Evolutionary conservation across 2,329 filamentous ascomycete genomes (phyloP), one percentile per base, ranked within the genome.

Genomic region (Claviceps sp.): DNA sequence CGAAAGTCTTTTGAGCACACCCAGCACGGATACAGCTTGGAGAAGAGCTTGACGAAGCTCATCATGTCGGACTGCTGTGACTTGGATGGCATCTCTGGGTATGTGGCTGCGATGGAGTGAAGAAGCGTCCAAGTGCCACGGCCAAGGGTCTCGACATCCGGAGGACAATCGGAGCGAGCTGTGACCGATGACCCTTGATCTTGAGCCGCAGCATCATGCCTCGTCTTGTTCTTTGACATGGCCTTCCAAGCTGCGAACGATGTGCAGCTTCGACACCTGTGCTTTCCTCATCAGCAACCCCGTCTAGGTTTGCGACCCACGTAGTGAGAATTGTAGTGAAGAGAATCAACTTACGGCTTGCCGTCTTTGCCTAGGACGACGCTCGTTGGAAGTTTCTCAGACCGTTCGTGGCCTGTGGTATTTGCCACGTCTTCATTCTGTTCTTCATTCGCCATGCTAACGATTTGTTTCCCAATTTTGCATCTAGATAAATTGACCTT

Each of bases 11-110:
- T 85, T 37, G 90, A 93, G 68, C 93, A 98, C 3, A 86, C 79
- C 88, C 90, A 95, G 73, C 93, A 98, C 4, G 93, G 93, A 64
- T 98, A 98, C 20, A 97, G 70, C 59, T 85, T 85, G 26, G 86
- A 83, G 66, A 98, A 95, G 2, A 89, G 74, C 24, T 73, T 71
- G 60, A 98, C 76, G 70, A 98, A 97, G 50, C 79, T 76, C 52
- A 75, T 74, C 59, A 94, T 84, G 60, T 96, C 85, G 34, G 72
- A 71, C 65, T 96, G 88, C 60, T 95, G 80, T 9, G 73, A 67
- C 1, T 73, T 66, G 0, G 83, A 79, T 0, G 93, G 88, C 7
- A 65, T 68, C 7, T 77, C 73, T 1, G 93, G 93, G 66, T 97
- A 98, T 14, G 81, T 81, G 0, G 90, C 93, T 14, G 91, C 87